These are phyloP conservation scores for Diaporthe destruens DNA, from an alignment of 2,329 filamentous ascomycete genomes.

Conservation along the genomic window DNA sequence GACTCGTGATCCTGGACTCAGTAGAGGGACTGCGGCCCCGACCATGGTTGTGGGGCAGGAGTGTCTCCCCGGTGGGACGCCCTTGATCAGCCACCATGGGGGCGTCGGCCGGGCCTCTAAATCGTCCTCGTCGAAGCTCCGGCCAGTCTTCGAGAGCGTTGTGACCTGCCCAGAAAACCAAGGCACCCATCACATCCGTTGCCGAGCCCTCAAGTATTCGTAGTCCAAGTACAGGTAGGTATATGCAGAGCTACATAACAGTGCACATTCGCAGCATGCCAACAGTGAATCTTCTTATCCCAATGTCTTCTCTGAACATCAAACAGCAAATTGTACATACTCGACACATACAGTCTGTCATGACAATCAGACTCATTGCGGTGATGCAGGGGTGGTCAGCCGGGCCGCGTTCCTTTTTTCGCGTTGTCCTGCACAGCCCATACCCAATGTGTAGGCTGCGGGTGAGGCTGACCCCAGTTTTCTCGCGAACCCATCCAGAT, in stretches of 20 bases:
- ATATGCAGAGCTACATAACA: background rate
- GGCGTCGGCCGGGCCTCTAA: background rate
- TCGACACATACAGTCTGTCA: background rate
- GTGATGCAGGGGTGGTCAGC: constrained; percentile 22
- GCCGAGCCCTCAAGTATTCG: background rate
- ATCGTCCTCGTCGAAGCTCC: background rate
- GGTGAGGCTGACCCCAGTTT: constrained; percentile 12
- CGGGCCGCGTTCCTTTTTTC: constrained; percentile 4
- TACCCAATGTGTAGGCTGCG: constrained; percentile 4
- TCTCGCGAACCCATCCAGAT: constrained; percentile 4
- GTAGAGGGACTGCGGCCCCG: background rate
- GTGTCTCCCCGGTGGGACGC: background rate
- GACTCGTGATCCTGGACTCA: background rate
- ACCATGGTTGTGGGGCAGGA: background rate
- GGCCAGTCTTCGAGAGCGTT: background rate
- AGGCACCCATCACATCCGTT: background rate
- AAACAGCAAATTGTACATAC: background rate
- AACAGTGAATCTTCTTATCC: background rate
- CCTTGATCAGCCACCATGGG: background rate
- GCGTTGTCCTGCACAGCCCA: background rate
- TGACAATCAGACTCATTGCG: constrained; percentile 4
- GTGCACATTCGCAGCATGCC: background rate
- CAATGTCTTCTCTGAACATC: background rate
- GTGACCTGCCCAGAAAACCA: background rate
- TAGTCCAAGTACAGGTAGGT: background rate